Evolutionary conservation across 768 basidiomycete species (phyloP), one percentile per base, ranked within the genome.

Genomic region (Boletus rufocinnamomeus): DNA sequence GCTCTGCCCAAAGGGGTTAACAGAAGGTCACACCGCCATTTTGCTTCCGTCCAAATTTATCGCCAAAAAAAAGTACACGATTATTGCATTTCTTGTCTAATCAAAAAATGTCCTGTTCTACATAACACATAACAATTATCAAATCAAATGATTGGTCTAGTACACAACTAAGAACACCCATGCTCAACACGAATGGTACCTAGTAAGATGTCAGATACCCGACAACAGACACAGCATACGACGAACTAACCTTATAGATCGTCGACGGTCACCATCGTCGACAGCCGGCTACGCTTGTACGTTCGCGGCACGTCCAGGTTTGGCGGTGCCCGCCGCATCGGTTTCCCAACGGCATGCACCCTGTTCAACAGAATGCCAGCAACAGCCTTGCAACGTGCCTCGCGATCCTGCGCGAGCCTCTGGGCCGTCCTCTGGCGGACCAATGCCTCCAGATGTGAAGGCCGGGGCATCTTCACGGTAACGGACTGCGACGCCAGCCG

Each of bases 321-420:
- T 14, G 67, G 70, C 5, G 68, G 69, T 37, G 73, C 60, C 57
- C 80, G 72, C n/a, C 83, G 74, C 76, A 82, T 76, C 1, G 84
- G 83, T 56, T 76, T 77, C n/a, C 84, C 83, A 4, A 77, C 77
- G 0, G 75, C 78, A 59, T 79, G 79, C 37, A 82, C 79, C 23
- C 84, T 75, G 63, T 80, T 81, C 28, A 87, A 74, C 34, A 87
- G 68, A 47, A 84, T 84, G 21, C 82, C 83, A 3, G 85, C 85
- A 1, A 87, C 83, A 53, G 85, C 77, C 64, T 77, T 78, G 57
- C 80, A 77, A 16, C 78, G 74, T 6, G 77, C 75, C 55, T 78
- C 77, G 59, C 68, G 73, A 55, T 77, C 76, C 69, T 67, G 69
- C 50, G 65, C 72, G 63, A 67, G 61, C 38, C 72, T 46, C 45